Evolutionary conservation across 116 monocot species (phyloP), one percentile per base, ranked within the genome.

Genomic region (Papilionanthe hybrid): DNA sequence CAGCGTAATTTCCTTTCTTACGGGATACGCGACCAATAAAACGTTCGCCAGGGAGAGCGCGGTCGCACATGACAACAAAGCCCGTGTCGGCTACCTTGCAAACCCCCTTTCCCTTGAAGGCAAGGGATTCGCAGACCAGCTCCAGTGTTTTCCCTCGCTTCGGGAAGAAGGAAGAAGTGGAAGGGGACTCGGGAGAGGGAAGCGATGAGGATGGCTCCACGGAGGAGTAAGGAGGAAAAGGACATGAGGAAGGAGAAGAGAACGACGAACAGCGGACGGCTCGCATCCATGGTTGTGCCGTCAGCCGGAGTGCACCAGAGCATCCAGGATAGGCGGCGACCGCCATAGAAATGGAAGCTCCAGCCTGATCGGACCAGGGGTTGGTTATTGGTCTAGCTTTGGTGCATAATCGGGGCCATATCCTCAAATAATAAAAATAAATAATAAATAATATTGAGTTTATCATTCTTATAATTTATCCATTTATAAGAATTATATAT

Each of bases 1-100:
- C 96, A 32, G 96, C 96, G 53, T 94, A 94, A 79, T 76, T 88
- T 27, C 89, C 91, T 49, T 91, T 92, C 81, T 84, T 89, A 63
- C 94, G 92, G 45, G 91, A 78, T 66, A 96, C 91, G 58, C 93
- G 93, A 78, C 89, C 96, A 30, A 93, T 17, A 80, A 97, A 94
- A 42, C 88, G 88, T 82, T 97, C 94, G 63, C 96, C 96, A 13
- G 96, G 94, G 67, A 97, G 88, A 53, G 94, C 94, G 30, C 89
- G 89, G 76, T 97, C 96, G 84, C 96, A 97, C 91, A 97, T 88
- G 71, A 97, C 67, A 76, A 94, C 89, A 85, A 94, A 94, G 44
- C 88, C 88, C 7, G 91, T 88, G 81, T 85, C 91, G 42, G 86
- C 80, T 73, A 77, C 94, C 89, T 88, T 97, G 86, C 96, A 97